These are phyloP conservation scores for Pezicula rhizophila DNA, from an alignment of 2,329 filamentous ascomycete genomes.

Conservation along the genomic window DNA sequence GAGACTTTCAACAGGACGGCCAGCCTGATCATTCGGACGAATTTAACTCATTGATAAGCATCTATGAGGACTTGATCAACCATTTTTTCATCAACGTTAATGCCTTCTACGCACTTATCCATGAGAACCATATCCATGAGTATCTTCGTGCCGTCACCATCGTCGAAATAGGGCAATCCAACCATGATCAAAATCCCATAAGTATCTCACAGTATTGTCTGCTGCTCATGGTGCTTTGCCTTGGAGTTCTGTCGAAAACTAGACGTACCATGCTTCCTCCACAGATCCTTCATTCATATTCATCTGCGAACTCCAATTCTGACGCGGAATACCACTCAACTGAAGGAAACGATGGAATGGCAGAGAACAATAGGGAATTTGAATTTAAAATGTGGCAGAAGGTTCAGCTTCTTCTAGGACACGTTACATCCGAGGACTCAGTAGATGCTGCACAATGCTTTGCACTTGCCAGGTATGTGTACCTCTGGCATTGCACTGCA, in stretches of 20 bases:
- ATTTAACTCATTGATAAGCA: neutral
- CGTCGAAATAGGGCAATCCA: neutral
- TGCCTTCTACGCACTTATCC: slow-evolving; percentile 18
- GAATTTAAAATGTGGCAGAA: slow-evolving; percentile 13
- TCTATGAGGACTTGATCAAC: neutral
- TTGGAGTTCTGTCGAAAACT: slow-evolving; percentile 9
- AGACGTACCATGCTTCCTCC: slow-evolving; percentile 4
- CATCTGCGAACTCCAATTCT: neutral
- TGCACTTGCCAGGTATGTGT: slow-evolving; percentile 24
- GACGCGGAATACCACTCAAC: neutral
- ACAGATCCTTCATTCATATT: neutral
- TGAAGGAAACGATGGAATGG: neutral
- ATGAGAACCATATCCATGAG: neutral
- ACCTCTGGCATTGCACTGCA: neutral
- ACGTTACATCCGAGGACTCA: slow-evolving; percentile 14
- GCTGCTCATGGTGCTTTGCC: slow-evolving; percentile 12
- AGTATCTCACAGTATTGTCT: slow-evolving; percentile 9
- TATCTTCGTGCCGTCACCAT: neutral
- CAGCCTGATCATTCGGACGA: neutral
- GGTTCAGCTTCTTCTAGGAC: slow-evolving; percentile 18
- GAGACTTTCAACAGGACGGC: too few species aligned
- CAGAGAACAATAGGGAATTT: neutral
- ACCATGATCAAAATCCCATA: neutral
- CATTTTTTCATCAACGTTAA: slow-evolving; percentile 23
- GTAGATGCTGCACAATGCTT: slow-evolving; percentile 22